phyloP scores from a whole-genome alignment of 1,284 basidiomycete species.

The Cryptococcus amylolentus region DNA sequence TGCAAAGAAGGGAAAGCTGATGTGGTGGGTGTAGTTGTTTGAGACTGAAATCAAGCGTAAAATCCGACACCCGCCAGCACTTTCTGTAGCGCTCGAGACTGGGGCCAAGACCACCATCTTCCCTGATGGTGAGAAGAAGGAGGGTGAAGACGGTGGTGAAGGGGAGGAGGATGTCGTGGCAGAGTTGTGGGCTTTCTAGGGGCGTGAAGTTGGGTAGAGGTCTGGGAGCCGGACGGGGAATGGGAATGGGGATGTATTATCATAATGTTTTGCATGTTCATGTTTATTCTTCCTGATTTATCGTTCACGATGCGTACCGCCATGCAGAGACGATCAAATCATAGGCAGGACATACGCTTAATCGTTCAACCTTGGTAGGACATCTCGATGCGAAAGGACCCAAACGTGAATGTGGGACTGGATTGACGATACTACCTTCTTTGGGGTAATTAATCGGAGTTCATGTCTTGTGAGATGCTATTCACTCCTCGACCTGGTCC shows the following conservation, averaged over 20 bases:
- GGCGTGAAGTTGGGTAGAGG: background rate
- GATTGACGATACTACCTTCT: no score
- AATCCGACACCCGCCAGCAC: slow-evolving; percentile 74
- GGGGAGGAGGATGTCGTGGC: background rate
- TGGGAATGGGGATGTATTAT: background rate
- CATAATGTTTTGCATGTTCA: no score
- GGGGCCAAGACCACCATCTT: background rate
- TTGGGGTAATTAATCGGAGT: no score
- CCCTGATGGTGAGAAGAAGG: background rate
- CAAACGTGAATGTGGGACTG: no score
- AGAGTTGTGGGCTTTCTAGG: slow-evolving; percentile 1
- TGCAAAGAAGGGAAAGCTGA: background rate
- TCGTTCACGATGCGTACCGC: no score
- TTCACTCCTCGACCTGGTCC: no score
- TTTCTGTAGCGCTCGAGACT: slow-evolving; percentile 42
- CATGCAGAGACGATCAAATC: no score
- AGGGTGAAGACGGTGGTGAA: background rate
- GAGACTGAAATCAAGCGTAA: slow-evolving; percentile 78
- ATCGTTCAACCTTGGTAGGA: no score
- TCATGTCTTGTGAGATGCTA: no score
- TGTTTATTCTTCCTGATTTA: no score
- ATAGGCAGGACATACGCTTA: no score
- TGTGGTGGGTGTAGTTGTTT: slow-evolving; percentile 61
- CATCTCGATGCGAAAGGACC: no score
- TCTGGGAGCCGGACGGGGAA: background rate